Evolutionary conservation across 352 stramenopile species (phyloP).

Genomic region (Globisporangium solare): DNA sequence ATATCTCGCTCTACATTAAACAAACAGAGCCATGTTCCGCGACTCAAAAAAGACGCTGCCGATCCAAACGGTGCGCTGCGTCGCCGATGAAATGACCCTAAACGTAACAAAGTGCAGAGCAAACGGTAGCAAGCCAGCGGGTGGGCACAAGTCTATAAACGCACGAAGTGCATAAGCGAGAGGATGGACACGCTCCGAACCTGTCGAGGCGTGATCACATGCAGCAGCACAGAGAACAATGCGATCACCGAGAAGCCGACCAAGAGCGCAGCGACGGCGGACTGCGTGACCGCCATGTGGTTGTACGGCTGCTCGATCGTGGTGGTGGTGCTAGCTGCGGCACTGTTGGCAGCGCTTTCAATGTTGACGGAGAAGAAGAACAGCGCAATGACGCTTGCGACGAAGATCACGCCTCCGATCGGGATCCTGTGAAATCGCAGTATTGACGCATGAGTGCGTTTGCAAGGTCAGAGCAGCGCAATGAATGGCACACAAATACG

Average conservation of each 20-base stretch:
- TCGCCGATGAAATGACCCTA: conserved; percentile 31
- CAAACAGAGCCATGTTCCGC: too few species aligned
- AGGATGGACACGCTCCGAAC: conserved; percentile 7
- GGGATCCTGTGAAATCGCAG: conserved; percentile 15
- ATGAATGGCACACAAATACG: conserved; percentile 6
- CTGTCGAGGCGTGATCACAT: conserved; percentile 29
- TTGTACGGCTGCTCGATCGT: conserved; percentile 29
- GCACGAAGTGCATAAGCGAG: too few species aligned
- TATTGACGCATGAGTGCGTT: neutral
- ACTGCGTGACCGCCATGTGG: conserved; percentile 26
- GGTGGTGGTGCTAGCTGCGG: too few species aligned
- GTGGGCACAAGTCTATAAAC: neutral
- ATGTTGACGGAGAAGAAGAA: conserved; percentile 39
- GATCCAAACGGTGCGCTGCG: conserved; percentile 3
- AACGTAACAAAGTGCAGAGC: neutral
- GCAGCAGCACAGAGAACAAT: conserved; percentile 29
- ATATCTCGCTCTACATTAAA: too few species aligned
- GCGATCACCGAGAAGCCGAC: conserved; percentile 34
- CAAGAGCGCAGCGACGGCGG: conserved; percentile 26
- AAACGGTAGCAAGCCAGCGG: neutral
- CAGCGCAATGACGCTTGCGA: conserved; percentile 21
- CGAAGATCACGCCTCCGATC: conserved; percentile 18
- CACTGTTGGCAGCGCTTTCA: conserved; percentile 9
- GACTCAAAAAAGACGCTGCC: conserved; percentile 11
- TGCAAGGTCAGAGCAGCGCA: neutral